Evolutionary conservation across 108 stramenopile genomes (phyloP).

Genomic region (Bacterosira constricta): DNA sequence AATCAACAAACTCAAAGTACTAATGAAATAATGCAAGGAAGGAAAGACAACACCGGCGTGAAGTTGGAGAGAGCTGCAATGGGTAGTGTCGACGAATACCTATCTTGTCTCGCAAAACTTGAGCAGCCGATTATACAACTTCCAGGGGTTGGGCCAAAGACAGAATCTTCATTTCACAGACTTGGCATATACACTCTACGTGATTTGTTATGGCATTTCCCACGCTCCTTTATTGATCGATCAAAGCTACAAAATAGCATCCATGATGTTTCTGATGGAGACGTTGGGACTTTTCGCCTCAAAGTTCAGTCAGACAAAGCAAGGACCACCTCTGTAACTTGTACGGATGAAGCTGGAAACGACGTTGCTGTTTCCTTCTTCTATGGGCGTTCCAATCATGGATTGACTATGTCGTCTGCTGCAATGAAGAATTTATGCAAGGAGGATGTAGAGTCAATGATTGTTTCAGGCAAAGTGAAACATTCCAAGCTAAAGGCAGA

Average conservation of each 20-base stretch:
- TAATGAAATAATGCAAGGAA: not conserved
- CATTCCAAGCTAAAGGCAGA: not conserved
- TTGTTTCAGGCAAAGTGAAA: constrained; percentile 30
- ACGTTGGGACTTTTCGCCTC: constrained; percentile 26
- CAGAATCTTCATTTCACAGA: constrained; percentile 16
- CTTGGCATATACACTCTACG: constrained; percentile 37
- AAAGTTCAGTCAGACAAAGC: not conserved
- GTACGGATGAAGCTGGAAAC: constrained; percentile 36
- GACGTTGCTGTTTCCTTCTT: constrained; percentile 20
- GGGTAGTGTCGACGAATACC: constrained; percentile 17
- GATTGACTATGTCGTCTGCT: not conserved
- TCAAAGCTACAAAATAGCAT: constrained; percentile 11
- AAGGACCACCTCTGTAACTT: constrained; percentile 14
- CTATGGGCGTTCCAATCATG: constrained; percentile 16
- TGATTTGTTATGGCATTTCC: constrained; percentile 37
- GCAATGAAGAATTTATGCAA: constrained; percentile 1
- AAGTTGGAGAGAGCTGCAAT: constrained; percentile 7
- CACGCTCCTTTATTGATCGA: constrained; percentile 36
- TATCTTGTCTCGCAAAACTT: constrained; percentile 14
- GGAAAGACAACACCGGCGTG: not conserved
- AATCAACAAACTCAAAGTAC: not conserved
- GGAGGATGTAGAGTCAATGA: not conserved
- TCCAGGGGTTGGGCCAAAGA: constrained; percentile 34
- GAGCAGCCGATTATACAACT: constrained; percentile 29
- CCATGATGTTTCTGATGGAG: constrained; percentile 18